A percentile compares a stretch with the other conserved stretches of the same genome.
Conservation (phyloP, 805 yeast species). For the Saccharomycopsis sp. region DNA sequence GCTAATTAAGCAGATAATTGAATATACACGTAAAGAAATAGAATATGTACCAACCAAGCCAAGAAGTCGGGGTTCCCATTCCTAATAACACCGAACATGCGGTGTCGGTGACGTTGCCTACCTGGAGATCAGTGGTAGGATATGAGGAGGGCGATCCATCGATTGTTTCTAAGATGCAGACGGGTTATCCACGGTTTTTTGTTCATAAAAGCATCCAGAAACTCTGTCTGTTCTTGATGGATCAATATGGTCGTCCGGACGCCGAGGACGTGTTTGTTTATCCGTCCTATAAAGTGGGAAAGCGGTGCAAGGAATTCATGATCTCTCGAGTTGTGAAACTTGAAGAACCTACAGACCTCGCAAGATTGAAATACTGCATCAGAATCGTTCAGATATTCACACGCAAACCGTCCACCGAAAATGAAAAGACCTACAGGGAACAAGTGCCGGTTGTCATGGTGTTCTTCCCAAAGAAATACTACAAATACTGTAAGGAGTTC, state of each 20-base stretch:
- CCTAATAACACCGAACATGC: constrained; percentile 91
- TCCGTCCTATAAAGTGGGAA: constrained; percentile 73
- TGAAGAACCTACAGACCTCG: constrained; percentile 29
- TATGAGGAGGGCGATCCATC: constrained; percentile 86
- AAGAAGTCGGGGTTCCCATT: constrained; percentile 71
- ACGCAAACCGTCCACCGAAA: constrained; percentile 53
- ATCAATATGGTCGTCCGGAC: constrained; percentile 71
- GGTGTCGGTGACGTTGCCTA: constrained; percentile 89
- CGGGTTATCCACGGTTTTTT: constrained; percentile 88
- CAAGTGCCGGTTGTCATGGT: constrained; percentile 73
- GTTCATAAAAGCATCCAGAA: constrained; percentile 58
- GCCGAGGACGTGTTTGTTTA: constrained; percentile 69
- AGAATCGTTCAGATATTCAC: constrained; percentile 71
- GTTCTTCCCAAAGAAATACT: constrained; percentile 60
- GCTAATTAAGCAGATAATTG: not conserved
- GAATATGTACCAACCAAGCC: constrained; percentile 23
- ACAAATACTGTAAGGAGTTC: constrained; percentile 67
- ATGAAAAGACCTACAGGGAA: constrained; percentile 51
- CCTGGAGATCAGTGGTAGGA: constrained; percentile 90
- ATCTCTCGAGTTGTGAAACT: constrained; percentile 6
- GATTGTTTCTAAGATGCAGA: constrained; percentile 68
- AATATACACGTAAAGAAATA: too few relatives aligned
- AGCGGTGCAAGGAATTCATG: constrained; percentile 78
- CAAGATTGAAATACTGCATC: constrained; percentile 31
- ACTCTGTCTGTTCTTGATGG: constrained; percentile 46